Base-by-base conservation (phyloP, 441 rosid species). In the Aquilaria agallochum region DNA sequence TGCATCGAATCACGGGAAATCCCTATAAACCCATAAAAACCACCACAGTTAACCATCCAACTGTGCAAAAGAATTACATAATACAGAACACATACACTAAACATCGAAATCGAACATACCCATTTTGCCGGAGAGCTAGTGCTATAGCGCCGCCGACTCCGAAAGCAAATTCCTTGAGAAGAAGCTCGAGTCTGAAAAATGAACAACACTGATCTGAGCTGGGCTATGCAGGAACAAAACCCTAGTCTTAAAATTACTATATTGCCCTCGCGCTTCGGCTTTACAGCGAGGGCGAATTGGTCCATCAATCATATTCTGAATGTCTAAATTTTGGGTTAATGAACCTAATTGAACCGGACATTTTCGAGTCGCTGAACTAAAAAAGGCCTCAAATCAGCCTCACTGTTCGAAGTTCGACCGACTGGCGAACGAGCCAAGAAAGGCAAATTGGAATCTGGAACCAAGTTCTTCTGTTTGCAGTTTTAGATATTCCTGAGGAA, bases 1-100 rank as follows among this genome's bases (percentile, higher is more conserved):
- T 87, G 94, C 89, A 87, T 81, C 3, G 89, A 84, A 79, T 83
- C 90, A 71, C 94, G 86, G 64, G 94, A 87, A 64, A 84, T 87
- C 68, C 90, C 88, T 86, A 53, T 50, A 14, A 36, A 58, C 27
- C 45, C n/a, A 44, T 14, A 4, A 11, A 2, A 45, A 62, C 11
- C 54, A 34, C 33, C 14, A 34, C 2, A 5, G 11, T 34, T 36
- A 12, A 15, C 5, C 31, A 57, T 27, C 58, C 52, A 50, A 50
- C 5, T 31, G 9, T n/a, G n/a, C 52, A 27, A 50, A 30, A 47
- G 48, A 57, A 57, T 11, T 11, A 32, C 59, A 59, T 11, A 6
- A 20, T 15, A 40, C 49, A 31, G 2, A 9, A 30, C 1, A 42
- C 0, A 34, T 5, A 6, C 4, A 12, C 15, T 1, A 3, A 42